These are phyloP conservation scores for Ormosia emarginata DNA, from an alignment of 306 rosid genomes.

Conservation along the genomic window DNA sequence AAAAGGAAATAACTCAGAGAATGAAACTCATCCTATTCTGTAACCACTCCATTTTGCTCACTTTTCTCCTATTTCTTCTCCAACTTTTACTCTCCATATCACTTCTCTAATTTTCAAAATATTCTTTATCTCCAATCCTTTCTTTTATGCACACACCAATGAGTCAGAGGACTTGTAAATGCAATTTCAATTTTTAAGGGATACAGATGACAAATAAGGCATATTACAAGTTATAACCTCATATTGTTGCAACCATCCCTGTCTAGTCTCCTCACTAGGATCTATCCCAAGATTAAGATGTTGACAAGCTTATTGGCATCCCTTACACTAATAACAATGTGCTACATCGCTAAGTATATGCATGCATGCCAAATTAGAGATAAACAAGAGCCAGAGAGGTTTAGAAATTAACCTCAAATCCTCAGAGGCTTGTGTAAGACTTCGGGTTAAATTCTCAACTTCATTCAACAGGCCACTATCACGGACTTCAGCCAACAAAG, in stretches of 20 bases:
- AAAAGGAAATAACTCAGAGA: background rate
- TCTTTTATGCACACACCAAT: background rate
- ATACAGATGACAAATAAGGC: background rate
- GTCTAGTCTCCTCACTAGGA: background rate
- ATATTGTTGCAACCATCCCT: background rate
- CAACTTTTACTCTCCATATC: background rate
- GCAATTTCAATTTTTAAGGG: background rate
- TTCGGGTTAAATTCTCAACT: conserved; percentile 70
- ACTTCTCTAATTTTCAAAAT: background rate
- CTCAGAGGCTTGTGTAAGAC: conserved; percentile 75
- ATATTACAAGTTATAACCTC: background rate
- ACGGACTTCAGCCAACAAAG: conserved; percentile 84
- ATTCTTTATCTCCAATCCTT: background rate
- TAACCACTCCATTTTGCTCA: background rate
- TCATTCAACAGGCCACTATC: conserved; percentile 77
- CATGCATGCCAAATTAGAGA: background rate
- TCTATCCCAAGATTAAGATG: background rate
- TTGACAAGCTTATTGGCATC: background rate
- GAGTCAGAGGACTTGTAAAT: background rate
- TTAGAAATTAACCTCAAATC: conserved; percentile 69
- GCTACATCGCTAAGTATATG: background rate
- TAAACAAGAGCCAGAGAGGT: background rate
- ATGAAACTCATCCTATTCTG: background rate
- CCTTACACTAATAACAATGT: background rate
- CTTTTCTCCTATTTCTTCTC: background rate